Evolutionary conservation across 2,329 filamentous ascomycete genomes (phyloP), one percentile per base, ranked within the genome.

Genomic region (Fusarium veterinarium): DNA sequence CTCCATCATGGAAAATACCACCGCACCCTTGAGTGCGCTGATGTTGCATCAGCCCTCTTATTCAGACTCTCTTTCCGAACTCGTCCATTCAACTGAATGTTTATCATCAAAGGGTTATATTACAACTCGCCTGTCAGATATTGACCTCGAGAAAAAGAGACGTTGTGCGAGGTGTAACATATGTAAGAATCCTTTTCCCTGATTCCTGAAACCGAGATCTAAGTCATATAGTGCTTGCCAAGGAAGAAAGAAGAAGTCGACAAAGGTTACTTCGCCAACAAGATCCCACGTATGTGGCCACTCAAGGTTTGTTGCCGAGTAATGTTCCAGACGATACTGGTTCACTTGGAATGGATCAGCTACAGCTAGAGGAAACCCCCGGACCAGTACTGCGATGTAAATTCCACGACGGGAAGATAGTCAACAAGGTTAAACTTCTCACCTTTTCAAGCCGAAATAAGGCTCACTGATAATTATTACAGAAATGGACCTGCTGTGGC

Each of bases 401-500:
- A 30, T 69, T 69, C 38, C 65, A 69, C 9, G 23, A 57, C 8
- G 62, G 65, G 16, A 51, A 40, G 3, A n/a, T n/a, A 7, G 19
- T 30, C 5, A 51, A 61, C 10, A 69, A 69, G 38, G 62, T 61
- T 14, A 1, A 1, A 5, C 4, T 4, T 11, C 12, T 40, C 2
- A 48, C 1, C 2, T 37, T 2, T n/a, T 3, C 3, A 30, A 25
- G 4, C 10, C 2, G 2, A 25, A 5, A n/a, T 23, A 23, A 3
- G 1, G 1, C 6, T 51, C 8, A 13, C 20, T 35, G 2, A 73
- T 8, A 8, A 0, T 14, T 5, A 1, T 20, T 1, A 3, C 12
- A 61, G 71, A 63, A 42, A 42, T 73, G 71, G 71, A 69, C 61
- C 0, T 73, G 71, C 19, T 73, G 71, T 46, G 42, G 30, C 1